Evolutionary conservation across 2,329 filamentous ascomycete genomes (phyloP), one percentile per base, ranked within the genome.

Genomic region (Acarospora socialis): DNA sequence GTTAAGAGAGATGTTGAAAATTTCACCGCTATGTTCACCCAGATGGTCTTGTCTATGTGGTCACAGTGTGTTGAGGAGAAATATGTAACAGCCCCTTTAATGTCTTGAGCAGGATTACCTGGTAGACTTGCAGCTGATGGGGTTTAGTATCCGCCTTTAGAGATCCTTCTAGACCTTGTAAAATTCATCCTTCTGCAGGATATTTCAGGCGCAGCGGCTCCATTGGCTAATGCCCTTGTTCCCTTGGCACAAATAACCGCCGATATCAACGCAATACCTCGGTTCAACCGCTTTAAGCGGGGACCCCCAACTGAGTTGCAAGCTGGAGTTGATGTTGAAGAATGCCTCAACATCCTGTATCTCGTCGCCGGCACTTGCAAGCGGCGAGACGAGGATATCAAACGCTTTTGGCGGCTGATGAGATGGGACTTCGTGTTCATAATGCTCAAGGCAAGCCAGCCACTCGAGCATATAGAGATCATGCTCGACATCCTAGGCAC

Each of bases 391-490:
- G 51, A 53, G 2, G 55, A 61, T 2, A 49, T 59, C 14, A 47
- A 53, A 12, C 52, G 46, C 8, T 67, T 77, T 43, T 77, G 73
- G 73, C 53, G 55, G 19, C 49, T 53, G n/a, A 64, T 76, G 35
- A 59, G 65, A 8, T 65, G 63, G 34, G 63, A 66, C 20, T 72
- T 72, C 43, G 57, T 68, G n/a, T 49, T 74, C 19, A 60, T 73
- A 47, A 66, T 73, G 49, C 53, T 77, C 4, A 66, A 68, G 42
- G 63, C 63, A 38, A 63, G 64, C 23, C 70, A 75, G 36, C 66
- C 64, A 5, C 52, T 70, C n/a, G 46, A 54, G 5, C 66, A 74
- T 27, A 68, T 76, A 28, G 56, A 56, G 3, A 48, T 70, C 12
- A 65, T 66, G 35, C 48, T 77, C 10, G 59, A 61, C 19, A 57